phyloP scores from a whole-genome alignment of 139 green algal genomes.

The Zygnema circumcarinatum region DNA sequence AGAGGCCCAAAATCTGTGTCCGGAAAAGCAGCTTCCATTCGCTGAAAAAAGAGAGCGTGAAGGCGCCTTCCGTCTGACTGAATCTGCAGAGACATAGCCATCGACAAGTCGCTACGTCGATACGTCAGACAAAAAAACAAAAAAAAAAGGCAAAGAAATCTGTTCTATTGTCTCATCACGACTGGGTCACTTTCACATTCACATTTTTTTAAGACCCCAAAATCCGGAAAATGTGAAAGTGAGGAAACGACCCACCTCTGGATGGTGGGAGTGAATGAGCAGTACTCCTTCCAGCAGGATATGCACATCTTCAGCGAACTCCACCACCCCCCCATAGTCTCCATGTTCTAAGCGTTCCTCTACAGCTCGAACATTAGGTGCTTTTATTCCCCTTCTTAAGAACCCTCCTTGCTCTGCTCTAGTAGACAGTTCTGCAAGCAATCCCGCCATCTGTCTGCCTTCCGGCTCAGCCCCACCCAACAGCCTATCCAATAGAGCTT shows the following conservation, averaged over 20 bases:
- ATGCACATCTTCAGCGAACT: not conserved
- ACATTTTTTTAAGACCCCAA: too few species aligned
- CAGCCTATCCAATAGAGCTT: not conserved
- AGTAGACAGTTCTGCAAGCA: not conserved
- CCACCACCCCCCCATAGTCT: not conserved
- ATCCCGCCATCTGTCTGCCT: not conserved
- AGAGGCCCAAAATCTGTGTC: not conserved
- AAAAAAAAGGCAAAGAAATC: too few species aligned
- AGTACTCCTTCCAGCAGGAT: not conserved
- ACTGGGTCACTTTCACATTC: too few species aligned
- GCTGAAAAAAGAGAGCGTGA: not conserved
- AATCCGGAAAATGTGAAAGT: too few species aligned
- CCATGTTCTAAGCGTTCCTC: not conserved
- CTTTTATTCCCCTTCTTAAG: not conserved
- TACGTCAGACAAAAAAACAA: too few species aligned
- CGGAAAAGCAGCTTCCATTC: not conserved
- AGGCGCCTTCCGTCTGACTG: not conserved
- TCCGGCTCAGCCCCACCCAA: not conserved
- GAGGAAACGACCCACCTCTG: not conserved
- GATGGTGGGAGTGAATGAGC: not conserved
- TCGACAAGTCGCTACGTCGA: too few species aligned
- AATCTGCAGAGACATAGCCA: too few species aligned
- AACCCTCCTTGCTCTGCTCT: not conserved
- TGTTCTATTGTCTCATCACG: too few species aligned
- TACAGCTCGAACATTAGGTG: not conserved